phyloP scores from a whole-genome alignment of 2,329 filamentous ascomycete species.

The Penicillium sp. region DNA sequence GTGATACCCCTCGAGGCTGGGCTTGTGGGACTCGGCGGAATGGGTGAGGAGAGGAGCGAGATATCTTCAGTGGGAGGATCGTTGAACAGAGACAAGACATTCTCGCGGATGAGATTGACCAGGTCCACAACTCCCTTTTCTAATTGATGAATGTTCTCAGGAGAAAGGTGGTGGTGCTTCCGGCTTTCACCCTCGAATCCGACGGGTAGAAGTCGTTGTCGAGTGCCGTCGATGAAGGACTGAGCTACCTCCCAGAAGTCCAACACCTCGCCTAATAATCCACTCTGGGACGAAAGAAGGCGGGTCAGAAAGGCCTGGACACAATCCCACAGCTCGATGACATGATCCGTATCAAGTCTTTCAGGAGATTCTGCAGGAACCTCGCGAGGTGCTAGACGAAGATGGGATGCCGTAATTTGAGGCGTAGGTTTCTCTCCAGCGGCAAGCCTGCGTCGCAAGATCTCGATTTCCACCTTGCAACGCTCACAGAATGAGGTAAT shows the following conservation, averaged over 20 bases:
- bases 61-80: constrained; percentile 89
- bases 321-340: constrained; percentile 92
- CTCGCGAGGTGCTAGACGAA: constrained; percentile 71
- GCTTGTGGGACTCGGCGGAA: constrained; percentile 63
- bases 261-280: constrained; percentile 81
- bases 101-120: constrained; percentile 77
- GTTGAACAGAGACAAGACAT: constrained; percentile 76
- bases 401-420: constrained; percentile 68
- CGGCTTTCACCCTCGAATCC: constrained; percentile 80
- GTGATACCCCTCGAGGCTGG: constrained; percentile 56
- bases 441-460: constrained; percentile 77
- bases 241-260: constrained; percentile 94
- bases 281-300: constrained; percentile 70
- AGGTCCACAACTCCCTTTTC: constrained; percentile 77
- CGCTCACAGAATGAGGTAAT: constrained; percentile 78
- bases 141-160: constrained; percentile 67
- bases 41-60: constrained; percentile 78
- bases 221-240: constrained; percentile 82
- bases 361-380: constrained; percentile 59
- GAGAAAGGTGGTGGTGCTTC: constrained; percentile 75
- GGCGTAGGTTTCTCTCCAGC: constrained; percentile 68
- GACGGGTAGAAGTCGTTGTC: constrained; percentile 73
- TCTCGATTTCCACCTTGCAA: constrained; percentile 88
- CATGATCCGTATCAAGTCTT: constrained; percentile 72
- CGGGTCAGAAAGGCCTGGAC: constrained; percentile 70